Conservation (phyloP, 805 yeast species). For the Lachancea quebecensis region DNA sequence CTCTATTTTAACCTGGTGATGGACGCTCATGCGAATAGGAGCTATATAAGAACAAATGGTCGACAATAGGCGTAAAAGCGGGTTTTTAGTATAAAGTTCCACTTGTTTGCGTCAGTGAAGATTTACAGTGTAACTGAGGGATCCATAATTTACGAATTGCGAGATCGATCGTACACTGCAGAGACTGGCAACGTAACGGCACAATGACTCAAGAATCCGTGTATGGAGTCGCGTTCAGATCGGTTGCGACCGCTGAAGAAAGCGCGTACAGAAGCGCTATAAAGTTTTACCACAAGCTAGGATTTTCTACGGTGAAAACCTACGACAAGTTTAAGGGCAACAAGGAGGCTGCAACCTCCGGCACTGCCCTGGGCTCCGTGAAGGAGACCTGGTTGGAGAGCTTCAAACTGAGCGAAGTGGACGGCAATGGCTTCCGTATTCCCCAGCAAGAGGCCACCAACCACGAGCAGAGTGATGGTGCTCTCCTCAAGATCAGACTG, state of each 20-base stretch:
- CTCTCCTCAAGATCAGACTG: constrained; percentile 41
- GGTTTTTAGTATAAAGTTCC: background rate
- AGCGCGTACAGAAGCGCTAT: constrained; percentile 41
- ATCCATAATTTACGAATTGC: background rate
- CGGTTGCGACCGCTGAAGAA: constrained; percentile 51
- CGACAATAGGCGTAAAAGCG: background rate
- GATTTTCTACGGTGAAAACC: constrained; percentile 54
- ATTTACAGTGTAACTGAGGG: background rate
- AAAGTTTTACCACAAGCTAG: constrained; percentile 53
- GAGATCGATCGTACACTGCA: background rate
- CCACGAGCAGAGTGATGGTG: constrained; percentile 39
- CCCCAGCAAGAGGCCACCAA: constrained; percentile 41
- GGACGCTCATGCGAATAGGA: background rate
- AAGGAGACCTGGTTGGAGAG: constrained; percentile 69
- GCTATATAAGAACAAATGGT: background rate
- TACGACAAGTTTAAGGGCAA: constrained; percentile 44
- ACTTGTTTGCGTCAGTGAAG: background rate
- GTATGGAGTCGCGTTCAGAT: constrained; percentile 47
- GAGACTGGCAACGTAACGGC: background rate
- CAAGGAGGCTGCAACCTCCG: constrained; percentile 36
- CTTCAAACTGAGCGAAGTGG: constrained; percentile 53
- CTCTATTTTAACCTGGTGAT: constrained; percentile 5
- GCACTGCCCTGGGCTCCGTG: constrained; percentile 59
- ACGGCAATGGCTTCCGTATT: constrained; percentile 53
- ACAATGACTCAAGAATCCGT: constrained; percentile 5